Conservation (phyloP, 345 rosid genomes). For the Gossypium herbaceum region DNA sequence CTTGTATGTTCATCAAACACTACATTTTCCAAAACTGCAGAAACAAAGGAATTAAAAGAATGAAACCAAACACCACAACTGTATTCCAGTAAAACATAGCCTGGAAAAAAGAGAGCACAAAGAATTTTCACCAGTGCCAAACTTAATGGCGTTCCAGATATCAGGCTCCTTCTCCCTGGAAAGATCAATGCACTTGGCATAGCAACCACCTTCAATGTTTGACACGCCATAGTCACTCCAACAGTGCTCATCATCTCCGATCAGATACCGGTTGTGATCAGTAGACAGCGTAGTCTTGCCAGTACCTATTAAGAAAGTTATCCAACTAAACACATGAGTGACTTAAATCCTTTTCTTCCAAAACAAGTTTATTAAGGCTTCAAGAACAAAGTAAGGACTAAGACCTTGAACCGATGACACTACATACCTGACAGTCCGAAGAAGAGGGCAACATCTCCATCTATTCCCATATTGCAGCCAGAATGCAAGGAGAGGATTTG, state of each 20-base stretch:
- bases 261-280: slow-evolving; percentile 83
- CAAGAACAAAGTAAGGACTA: slow-evolving; percentile 35
- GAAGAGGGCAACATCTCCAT: slow-evolving; percentile 99
- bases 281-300: slow-evolving; percentile 97
- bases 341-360: neutral
- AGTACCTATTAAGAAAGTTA: slow-evolving; percentile 38
- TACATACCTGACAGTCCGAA: slow-evolving; percentile 91
- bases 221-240: slow-evolving; percentile 95
- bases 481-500: slow-evolving; percentile 92
- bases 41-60: slow-evolving; percentile 6
- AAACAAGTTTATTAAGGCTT: slow-evolving; percentile 4
- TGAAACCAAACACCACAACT: slow-evolving; percentile 10
- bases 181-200: slow-evolving; percentile 96
- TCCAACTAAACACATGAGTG: slow-evolving; percentile 14
- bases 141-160: slow-evolving; percentile 95
- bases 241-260: slow-evolving; percentile 98
- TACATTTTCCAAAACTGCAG: slow-evolving; percentile 84
- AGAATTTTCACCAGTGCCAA: slow-evolving; percentile 37
- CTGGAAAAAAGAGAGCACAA: neutral
- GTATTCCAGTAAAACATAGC: neutral
- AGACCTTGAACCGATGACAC: slow-evolving; percentile 34
- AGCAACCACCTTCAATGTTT: slow-evolving; percentile 99
- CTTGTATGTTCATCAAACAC: slow-evolving; percentile 91
- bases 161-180: slow-evolving; percentile 93
- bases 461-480: slow-evolving; percentile 98